These are phyloP conservation scores for Nicotiana obtusifolia DNA, from an alignment of 257 asterid genomes.

Conservation along the genomic window DNA sequence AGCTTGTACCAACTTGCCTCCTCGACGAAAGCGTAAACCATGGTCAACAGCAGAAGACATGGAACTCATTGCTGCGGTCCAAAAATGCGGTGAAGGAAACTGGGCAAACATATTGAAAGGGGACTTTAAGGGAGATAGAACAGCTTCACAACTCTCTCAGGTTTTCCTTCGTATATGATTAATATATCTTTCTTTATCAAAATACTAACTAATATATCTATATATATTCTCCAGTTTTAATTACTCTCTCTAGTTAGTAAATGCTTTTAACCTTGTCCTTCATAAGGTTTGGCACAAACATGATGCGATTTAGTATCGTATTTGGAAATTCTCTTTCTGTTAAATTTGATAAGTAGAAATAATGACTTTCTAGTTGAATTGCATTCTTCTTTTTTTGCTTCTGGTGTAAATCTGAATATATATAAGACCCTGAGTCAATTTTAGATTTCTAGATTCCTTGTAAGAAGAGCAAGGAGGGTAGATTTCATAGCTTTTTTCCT, in stretches of 20 bases:
- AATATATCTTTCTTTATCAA: slow-evolving; percentile 1
- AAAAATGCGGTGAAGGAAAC: slow-evolving; percentile 58
- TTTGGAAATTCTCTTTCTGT: background rate
- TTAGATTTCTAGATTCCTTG: too few relatives aligned
- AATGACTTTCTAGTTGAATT: background rate
- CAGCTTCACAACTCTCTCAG: slow-evolving; percentile 72
- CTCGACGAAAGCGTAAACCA: slow-evolving; percentile 47
- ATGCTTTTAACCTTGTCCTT: background rate
- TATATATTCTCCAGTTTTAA: background rate
- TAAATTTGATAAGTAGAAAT: background rate
- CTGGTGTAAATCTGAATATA: too few relatives aligned
- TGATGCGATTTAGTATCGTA: background rate
- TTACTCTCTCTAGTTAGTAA: background rate
- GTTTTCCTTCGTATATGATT: slow-evolving; percentile 22
- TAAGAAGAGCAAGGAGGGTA: too few relatives aligned
- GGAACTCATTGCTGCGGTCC: slow-evolving; percentile 69
- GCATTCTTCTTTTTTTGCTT: too few relatives aligned
- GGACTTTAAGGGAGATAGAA: slow-evolving; percentile 66
- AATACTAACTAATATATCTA: background rate
- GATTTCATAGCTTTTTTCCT: too few relatives aligned
- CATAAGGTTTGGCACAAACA: background rate
- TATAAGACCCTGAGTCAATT: too few relatives aligned
- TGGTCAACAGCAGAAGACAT: slow-evolving; percentile 73
- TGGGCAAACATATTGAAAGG: slow-evolving; percentile 63
- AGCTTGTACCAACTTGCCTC: slow-evolving; percentile 32